These are phyloP conservation scores for Colletotrichum orchidophilum DNA, from an alignment of 2,329 filamentous ascomycete genomes.

Conservation along the genomic window DNA sequence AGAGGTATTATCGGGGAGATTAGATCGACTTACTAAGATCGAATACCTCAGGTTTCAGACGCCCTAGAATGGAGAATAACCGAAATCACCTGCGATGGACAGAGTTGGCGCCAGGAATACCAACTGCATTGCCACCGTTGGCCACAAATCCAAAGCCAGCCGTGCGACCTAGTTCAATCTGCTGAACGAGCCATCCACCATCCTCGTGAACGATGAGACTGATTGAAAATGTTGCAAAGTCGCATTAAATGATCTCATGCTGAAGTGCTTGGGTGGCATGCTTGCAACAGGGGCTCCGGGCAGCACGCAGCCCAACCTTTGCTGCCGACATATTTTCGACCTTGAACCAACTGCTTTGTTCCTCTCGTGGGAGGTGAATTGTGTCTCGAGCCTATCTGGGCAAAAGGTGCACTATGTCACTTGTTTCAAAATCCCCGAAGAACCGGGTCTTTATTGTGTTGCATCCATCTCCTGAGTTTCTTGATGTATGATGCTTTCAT, in stretches of 20 bases:
- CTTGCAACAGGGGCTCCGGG: no score
- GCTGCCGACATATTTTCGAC: no score
- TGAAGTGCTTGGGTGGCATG: no score
- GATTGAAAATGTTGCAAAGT: background rate
- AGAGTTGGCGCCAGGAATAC: background rate
- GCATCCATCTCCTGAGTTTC: background rate
- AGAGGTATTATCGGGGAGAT: no score
- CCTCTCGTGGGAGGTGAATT: no score
- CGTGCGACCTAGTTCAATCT: background rate
- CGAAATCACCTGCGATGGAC: conserved; percentile 36
- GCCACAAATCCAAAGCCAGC: background rate
- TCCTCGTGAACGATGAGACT: conserved; percentile 11
- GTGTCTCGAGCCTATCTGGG: no score
- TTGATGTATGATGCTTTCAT: background rate
- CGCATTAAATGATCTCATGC: no score
- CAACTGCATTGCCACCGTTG: background rate
- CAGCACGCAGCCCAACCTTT: no score
- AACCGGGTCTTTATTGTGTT: background rate
- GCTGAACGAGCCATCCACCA: conserved; percentile 11
- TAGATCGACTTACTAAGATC: conserved; percentile 52
- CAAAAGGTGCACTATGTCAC: no score
- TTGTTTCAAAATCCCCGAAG: background rate
- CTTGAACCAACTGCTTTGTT: no score
- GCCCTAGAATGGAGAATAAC: conserved; percentile 66
- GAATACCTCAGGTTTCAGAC: conserved; percentile 63